Percentiles rank a stretch among this genome's conserved stretches.
These are phyloP conservation scores for Aspergillus carlsbadensis DNA, from an alignment of 495 filamentous ascomycete species.

Conservation along the genomic window DNA sequence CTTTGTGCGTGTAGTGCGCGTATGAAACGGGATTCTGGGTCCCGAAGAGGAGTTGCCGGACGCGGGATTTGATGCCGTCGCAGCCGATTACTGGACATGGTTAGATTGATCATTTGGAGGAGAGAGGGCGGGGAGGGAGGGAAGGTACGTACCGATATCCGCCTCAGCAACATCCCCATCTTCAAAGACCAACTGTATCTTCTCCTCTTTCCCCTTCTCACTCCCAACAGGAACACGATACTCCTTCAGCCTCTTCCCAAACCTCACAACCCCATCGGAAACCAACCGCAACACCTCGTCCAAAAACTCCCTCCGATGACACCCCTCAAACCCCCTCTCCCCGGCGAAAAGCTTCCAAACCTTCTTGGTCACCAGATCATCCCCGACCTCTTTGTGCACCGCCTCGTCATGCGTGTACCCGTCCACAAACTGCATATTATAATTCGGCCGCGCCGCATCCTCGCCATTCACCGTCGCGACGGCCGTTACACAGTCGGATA, in stretches of 20 bases:
- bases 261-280: constrained; percentile 42
- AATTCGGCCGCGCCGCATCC: constrained; percentile 13
- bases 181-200: constrained; percentile 46
- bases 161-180: constrained; percentile 55
- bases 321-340: constrained; percentile 37
- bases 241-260: constrained; percentile 36
- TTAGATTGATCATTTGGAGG: not conserved
- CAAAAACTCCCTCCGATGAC: constrained; percentile 58
- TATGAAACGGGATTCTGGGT: constrained; percentile 35
- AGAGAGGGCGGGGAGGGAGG: not conserved
- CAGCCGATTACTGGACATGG: constrained; percentile 43
- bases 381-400: constrained; percentile 11
- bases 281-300: constrained; percentile 54
- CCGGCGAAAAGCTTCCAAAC: constrained; percentile 20
- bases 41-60: constrained; percentile 45
- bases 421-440: constrained; percentile 35
- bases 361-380: constrained; percentile 11
- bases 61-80: constrained; percentile 57
- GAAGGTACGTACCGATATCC: constrained; percentile 39
- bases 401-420: constrained; percentile 27
- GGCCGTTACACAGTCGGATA: constrained; percentile 17
- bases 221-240: not conserved
- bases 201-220: constrained; percentile 15
- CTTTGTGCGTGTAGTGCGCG: constrained; percentile 50
- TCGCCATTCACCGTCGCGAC: constrained; percentile 23